phyloP scores from a whole-genome alignment of 176 grass and related monocot species.

The Oryza coarctata region DNA sequence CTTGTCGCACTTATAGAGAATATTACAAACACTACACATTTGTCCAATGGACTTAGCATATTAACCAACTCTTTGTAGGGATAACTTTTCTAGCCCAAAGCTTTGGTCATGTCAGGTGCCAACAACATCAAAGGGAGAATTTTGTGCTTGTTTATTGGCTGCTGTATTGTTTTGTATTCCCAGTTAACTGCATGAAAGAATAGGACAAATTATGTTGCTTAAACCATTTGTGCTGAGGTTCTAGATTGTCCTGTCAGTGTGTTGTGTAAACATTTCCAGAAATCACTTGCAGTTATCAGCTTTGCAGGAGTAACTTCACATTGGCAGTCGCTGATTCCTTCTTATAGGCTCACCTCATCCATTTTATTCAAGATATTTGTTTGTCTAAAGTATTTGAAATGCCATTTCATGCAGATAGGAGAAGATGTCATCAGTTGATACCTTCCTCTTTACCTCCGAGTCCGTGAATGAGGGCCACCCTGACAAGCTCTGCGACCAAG shows the following conservation, averaged over 20 bases:
- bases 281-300: neutral
- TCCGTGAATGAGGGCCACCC: constrained; percentile 51
- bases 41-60: neutral
- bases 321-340: neutral
- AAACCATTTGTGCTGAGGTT: neutral
- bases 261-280: neutral
- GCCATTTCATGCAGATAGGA: constrained; percentile 20
- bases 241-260: neutral
- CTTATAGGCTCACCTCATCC: neutral
- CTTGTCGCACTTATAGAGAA: neutral
- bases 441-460: constrained; percentile 57
- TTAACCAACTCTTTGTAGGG: neutral
- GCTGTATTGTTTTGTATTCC: neutral
- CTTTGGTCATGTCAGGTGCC: neutral
- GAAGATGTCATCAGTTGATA: constrained; percentile 36
- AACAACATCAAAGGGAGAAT: neutral
- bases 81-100: neutral
- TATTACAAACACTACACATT: neutral
- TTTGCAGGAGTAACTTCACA: neutral
- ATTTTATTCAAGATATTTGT: neutral
- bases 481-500: constrained; percentile 51
- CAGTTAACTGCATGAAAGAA: neutral
- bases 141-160: neutral
- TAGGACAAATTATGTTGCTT: neutral
- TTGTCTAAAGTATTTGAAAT: constrained; percentile 4